Conservation (phyloP, 768 basidiomycete genomes). For the Jaapia argillacea region DNA sequence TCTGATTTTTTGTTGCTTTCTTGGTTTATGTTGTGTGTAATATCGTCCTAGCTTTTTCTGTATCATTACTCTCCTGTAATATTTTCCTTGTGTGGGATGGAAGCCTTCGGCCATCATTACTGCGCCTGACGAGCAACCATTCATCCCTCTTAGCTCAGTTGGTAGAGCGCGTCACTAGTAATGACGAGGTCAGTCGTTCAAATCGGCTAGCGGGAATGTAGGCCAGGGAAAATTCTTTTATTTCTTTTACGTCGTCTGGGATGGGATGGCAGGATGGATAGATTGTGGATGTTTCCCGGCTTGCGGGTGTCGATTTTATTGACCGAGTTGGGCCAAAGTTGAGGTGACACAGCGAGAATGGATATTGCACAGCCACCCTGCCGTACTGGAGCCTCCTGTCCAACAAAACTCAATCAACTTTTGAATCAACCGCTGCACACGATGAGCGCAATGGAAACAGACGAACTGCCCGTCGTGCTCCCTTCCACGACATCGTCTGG, state of each 20-base stretch:
- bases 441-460: conserved; percentile 65
- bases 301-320: neutral
- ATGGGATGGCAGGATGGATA: neutral
- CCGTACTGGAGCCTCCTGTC: too few species aligned
- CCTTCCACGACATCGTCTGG: conserved; percentile 65
- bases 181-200: conserved; percentile 32
- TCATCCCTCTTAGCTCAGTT: conserved; percentile 29
- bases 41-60: too few species aligned
- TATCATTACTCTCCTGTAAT: too few species aligned
- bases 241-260: too few species aligned
- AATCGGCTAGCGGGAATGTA: conserved; percentile 29
- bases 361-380: too few species aligned
- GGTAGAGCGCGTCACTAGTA: conserved; percentile 42
- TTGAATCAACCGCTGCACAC: too few species aligned
- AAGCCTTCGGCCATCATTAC: too few species aligned
- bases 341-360: too few species aligned
- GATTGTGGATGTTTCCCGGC: neutral
- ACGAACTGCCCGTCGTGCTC: conserved; percentile 66
- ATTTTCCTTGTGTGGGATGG: too few species aligned
- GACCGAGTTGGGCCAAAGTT: conserved; percentile 8
- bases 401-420: too few species aligned
- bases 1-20: conserved; percentile 4
- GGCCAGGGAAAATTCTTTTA: conserved; percentile 4
- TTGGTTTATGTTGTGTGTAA: too few species aligned
- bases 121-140: too few species aligned